A percentile compares a stretch with the other conserved stretches of the same genome.
Conservation (phyloP, 805 yeast species). For the Hanseniaspora opuntiae region DNA sequence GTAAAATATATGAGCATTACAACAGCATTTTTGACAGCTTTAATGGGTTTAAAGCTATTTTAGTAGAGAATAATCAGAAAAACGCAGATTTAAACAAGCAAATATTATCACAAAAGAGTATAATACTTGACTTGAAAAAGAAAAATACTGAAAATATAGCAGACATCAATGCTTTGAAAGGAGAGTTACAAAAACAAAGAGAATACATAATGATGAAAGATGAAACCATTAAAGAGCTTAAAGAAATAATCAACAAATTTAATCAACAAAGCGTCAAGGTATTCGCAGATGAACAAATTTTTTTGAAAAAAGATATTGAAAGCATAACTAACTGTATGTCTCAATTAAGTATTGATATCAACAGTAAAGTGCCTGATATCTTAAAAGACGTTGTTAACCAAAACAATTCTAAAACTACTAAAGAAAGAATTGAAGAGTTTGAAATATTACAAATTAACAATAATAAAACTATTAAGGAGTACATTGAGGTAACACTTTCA, state of each 20-base stretch:
- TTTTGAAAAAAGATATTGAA: not conserved
- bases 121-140: constrained; percentile 19
- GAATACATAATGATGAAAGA: constrained; percentile 17
- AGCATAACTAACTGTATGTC: constrained; percentile 2
- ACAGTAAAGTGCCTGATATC: not conserved
- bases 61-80: constrained; percentile 22
- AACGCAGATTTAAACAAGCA: constrained; percentile 20
- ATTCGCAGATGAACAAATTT: constrained; percentile 14
- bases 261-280: constrained; percentile 17
- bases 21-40: constrained; percentile 1
- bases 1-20: not conserved
- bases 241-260: not conserved
- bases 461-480: not conserved
- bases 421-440: constrained; percentile 14
- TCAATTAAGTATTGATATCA: not conserved
- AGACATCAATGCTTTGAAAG: not conserved
- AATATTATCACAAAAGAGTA: constrained; percentile 18
- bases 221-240: not conserved
- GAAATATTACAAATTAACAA: not conserved
- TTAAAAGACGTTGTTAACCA: constrained; percentile 17
- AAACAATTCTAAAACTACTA: constrained; percentile 14
- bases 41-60: not conserved
- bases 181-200: constrained; percentile 14
- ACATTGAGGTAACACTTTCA: not conserved
- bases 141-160: constrained; percentile 16